Conservation (phyloP, 768 basidiomycete genomes). For the Cystobasidium tubakii region DNA sequence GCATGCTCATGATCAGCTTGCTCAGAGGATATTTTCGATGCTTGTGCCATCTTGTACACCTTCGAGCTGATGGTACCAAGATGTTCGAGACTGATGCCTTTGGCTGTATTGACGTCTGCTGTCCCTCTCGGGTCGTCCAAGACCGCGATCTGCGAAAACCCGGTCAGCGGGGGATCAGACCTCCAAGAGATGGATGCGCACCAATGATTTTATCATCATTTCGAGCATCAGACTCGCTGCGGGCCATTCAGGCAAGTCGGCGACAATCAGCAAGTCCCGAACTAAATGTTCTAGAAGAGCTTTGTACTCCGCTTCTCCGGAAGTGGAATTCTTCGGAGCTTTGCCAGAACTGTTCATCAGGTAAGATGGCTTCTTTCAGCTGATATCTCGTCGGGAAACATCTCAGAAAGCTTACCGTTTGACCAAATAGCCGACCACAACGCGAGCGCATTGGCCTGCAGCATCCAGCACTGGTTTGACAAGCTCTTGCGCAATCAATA, state of each 20-base stretch:
- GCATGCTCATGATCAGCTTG: slow-evolving; percentile 55
- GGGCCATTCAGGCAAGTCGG: slow-evolving; percentile 97
- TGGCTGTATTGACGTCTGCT: slow-evolving; percentile 73
- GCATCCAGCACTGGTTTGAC: slow-evolving; percentile 63
- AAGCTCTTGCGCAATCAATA: background rate
- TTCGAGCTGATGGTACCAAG: slow-evolving; percentile 84
- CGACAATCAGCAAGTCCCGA: slow-evolving; percentile 73
- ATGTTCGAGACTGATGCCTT: slow-evolving; percentile 85
- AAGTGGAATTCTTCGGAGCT: slow-evolving; percentile 68
- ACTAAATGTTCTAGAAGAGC: slow-evolving; percentile 86
- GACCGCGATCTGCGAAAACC: slow-evolving; percentile 60
- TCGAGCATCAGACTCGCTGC: slow-evolving; percentile 74
- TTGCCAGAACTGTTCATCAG: slow-evolving; percentile 64
- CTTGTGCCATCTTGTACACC: slow-evolving; percentile 56
- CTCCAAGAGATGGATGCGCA: slow-evolving; percentile 47
- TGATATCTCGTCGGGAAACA: background rate
- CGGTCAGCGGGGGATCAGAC: background rate
- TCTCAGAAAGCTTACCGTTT: slow-evolving; percentile 53
- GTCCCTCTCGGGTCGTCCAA: slow-evolving; percentile 72
- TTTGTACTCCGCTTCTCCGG: slow-evolving; percentile 85
- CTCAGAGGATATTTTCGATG: slow-evolving; percentile 49
- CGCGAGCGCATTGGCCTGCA: slow-evolving; percentile 75
- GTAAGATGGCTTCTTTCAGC: background rate
- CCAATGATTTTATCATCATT: slow-evolving; percentile 80
- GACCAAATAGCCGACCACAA: slow-evolving; percentile 71